Percentiles rank a stretch among this genome's conserved stretches.
Evolutionary conservation across 352 stramenopile genomes (phyloP).

Genomic region (Thalassiosira oceanica): DNA sequence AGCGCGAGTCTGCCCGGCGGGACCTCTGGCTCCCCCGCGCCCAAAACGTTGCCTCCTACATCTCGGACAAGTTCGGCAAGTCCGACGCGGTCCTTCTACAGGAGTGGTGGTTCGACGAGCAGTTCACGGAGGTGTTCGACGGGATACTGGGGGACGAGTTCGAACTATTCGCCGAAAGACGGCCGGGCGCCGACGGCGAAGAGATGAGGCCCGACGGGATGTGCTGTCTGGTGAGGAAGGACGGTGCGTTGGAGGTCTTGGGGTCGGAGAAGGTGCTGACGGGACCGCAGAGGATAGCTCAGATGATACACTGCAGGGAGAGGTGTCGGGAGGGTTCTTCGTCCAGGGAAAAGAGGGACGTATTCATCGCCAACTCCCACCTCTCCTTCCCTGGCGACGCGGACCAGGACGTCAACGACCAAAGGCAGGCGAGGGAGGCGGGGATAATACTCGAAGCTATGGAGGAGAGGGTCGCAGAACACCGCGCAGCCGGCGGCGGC

Average conservation of each 20-base stretch:
- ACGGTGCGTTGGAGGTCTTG: slow-evolving; percentile 30
- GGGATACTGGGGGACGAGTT: slow-evolving; percentile 18
- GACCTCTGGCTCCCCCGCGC: slow-evolving; percentile 39
- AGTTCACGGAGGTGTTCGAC: slow-evolving; percentile 38
- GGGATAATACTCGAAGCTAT: slow-evolving; percentile 32
- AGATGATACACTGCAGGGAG: slow-evolving; percentile 43
- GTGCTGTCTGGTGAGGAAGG: slow-evolving; percentile 29
- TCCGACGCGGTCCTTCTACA: slow-evolving; percentile 44
- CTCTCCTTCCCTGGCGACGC: slow-evolving; percentile 34
- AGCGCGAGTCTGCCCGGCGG: slow-evolving; percentile 35
- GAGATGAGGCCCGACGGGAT: slow-evolving; percentile 39
- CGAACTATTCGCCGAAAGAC: slow-evolving; percentile 27
- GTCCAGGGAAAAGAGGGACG: slow-evolving; percentile 3
- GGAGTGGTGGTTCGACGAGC: slow-evolving; percentile 47
- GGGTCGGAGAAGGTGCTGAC: slow-evolving; percentile 22
- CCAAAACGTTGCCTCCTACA: slow-evolving; percentile 26
- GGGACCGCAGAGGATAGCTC: slow-evolving; percentile 37
- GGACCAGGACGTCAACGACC: slow-evolving; percentile 20
- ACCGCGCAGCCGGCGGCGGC: too few species aligned
- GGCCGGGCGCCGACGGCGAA: slow-evolving; percentile 10
- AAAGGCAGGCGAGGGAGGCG: slow-evolving; percentile 32
- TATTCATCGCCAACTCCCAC: slow-evolving; percentile 43
- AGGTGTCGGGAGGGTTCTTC: background rate
- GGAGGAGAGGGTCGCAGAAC: background rate
- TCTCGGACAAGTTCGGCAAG: slow-evolving; percentile 21